A percentile compares a stretch with the other conserved stretches of the same genome.
phyloP scores from a whole-genome alignment of 306 rosid species.

The Gleditsia sinensis region DNA sequence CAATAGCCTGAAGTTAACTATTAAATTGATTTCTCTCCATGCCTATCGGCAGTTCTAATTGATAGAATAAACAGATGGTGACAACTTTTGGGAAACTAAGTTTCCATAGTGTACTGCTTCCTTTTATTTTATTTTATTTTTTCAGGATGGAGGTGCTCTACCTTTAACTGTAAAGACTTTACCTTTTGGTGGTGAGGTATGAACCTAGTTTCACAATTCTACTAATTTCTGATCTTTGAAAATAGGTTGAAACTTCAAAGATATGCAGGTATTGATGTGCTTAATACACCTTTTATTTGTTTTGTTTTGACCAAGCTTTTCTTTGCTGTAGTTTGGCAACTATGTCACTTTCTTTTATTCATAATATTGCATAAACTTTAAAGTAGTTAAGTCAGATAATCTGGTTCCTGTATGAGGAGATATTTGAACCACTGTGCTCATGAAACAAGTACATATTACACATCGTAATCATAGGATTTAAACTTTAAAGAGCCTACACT shows the following conservation, averaged over 20 bases:
- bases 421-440: neutral
- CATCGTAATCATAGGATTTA: neutral
- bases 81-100: conserved; percentile 20
- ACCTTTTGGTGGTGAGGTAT: conserved; percentile 97
- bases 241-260: conserved; percentile 23
- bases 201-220: conserved; percentile 35
- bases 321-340: conserved; percentile 17
- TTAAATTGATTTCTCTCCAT: conserved; percentile 17
- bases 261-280: conserved; percentile 6
- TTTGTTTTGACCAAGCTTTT: conserved; percentile 20
- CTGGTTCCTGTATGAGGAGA: neutral
- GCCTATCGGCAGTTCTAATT: conserved; percentile 18
- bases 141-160: conserved; percentile 88
- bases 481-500: neutral
- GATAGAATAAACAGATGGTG: conserved; percentile 21
- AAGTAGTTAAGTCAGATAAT: neutral
- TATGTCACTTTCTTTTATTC: conserved; percentile 14
- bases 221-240: conserved; percentile 23
- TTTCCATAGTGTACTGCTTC: conserved; percentile 27
- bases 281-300: conserved; percentile 12
- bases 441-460: neutral
- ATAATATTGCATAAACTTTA: conserved; percentile 4
- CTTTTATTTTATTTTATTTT: no score
- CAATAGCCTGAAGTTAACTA: conserved; percentile 8
- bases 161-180: conserved; percentile 79